Conservation (phyloP, 2,329 filamentous ascomycete species). For the Clarireedia monteithiana region DNA sequence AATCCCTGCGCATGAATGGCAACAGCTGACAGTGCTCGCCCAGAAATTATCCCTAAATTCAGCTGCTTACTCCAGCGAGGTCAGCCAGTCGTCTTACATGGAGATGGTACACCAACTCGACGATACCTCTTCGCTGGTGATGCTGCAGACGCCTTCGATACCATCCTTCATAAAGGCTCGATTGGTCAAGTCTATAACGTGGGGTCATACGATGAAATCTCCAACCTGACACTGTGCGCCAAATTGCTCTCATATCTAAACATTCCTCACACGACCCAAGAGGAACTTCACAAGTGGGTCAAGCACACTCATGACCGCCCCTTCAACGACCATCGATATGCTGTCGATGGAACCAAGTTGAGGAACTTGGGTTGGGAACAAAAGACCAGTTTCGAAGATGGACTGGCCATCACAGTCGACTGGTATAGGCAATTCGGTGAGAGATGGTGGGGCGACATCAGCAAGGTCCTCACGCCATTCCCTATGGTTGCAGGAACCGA, state of each 20-base stretch:
- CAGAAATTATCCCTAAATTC: constrained; percentile 81
- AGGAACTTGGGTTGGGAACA: constrained; percentile 61
- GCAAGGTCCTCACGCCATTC: constrained; percentile 60
- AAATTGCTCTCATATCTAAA: constrained; percentile 57
- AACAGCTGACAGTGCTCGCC: constrained; percentile 13
- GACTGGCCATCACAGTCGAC: constrained; percentile 55
- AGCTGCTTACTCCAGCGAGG: constrained; percentile 60
- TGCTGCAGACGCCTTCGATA: constrained; percentile 75
- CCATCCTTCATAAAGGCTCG: constrained; percentile 69
- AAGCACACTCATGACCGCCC: constrained; percentile 71
- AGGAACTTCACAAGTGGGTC: constrained; percentile 56
- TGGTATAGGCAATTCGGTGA: constrained; percentile 64
- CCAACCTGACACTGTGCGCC: constrained; percentile 61
- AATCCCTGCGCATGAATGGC: too few relatives aligned
- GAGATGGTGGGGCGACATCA: constrained; percentile 66
- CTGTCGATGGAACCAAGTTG: constrained; percentile 63
- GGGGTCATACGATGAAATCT: constrained; percentile 68
- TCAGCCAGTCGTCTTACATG: constrained; percentile 65
- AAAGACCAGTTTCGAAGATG: constrained; percentile 55
- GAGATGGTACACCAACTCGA: constrained; percentile 65
- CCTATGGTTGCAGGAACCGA: constrained; percentile 50
- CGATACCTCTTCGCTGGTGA: constrained; percentile 74
- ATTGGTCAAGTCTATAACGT: constrained; percentile 78
- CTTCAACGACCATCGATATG: constrained; percentile 69
- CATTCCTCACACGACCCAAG: constrained; percentile 41